phyloP scores from a whole-genome alignment of 495 filamentous ascomycete genomes.

The Neurospora pannonica region DNA sequence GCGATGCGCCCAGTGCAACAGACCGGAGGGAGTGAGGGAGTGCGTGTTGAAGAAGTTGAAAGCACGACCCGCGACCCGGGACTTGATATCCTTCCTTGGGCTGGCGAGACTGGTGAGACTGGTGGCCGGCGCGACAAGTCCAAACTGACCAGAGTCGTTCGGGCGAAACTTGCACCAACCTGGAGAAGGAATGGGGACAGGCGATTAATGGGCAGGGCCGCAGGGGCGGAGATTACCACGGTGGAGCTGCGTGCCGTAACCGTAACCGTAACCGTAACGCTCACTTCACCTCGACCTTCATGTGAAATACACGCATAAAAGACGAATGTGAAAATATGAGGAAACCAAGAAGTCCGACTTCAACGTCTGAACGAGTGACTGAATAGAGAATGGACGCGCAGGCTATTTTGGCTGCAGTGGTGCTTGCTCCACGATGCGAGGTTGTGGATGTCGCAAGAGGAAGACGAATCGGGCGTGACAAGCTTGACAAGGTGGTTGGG shows the following conservation, averaged over 20 bases:
- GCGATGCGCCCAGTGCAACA: background rate
- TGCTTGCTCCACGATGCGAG: background rate
- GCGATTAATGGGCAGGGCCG: background rate
- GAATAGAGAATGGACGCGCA: background rate
- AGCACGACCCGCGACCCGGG: background rate
- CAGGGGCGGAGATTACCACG: background rate
- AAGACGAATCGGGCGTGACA: background rate
- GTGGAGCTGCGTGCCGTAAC: background rate
- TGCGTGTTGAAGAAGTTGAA: background rate
- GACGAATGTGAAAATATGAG: background rate
- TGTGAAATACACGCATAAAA: background rate
- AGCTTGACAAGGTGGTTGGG: background rate
- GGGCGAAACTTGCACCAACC: background rate
- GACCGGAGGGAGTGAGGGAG: background rate
- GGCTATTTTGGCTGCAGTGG: background rate
- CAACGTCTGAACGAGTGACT: background rate
- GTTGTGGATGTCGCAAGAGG: background rate
- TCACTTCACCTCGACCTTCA: background rate
- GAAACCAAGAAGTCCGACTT: background rate
- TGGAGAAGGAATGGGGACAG: background rate
- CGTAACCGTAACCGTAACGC: background rate
- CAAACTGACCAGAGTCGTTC: background rate
- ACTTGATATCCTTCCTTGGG: background rate
- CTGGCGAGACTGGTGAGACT: background rate
- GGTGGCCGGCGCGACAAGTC: background rate